Percentiles rank a stretch among this genome's conserved stretches.
phyloP scores from a whole-genome alignment of 345 rosid genomes.

The Citrus hindsii region DNA sequence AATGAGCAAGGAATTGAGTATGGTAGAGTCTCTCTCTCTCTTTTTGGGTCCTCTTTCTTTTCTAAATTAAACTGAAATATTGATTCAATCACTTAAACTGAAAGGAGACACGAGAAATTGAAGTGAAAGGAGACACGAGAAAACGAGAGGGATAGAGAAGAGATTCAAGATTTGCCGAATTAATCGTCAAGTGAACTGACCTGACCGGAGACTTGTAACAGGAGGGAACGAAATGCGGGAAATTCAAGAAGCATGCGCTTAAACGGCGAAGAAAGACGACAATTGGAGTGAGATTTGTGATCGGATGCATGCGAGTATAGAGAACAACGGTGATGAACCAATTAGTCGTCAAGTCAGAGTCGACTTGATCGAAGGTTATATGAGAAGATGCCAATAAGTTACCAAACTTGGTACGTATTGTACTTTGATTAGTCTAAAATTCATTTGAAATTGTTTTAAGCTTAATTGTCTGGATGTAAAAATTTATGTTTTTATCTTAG shows the following conservation, averaged over 20 bases:
- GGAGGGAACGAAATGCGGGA: conserved; percentile 1
- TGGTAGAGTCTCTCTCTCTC: too few species aligned
- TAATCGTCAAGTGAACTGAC: not conserved
- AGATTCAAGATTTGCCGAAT: not conserved
- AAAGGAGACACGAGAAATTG: not conserved
- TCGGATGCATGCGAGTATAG: not conserved
- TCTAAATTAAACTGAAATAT: not conserved
- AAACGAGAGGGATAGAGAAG: not conserved
- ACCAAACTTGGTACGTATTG: too few species aligned
- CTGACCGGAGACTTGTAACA: not conserved
- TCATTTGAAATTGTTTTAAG: too few species aligned
- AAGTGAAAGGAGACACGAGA: not conserved
- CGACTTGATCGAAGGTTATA: not conserved
- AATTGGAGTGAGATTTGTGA: not conserved
- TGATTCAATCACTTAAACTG: not conserved
- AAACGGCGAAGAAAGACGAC: not conserved
- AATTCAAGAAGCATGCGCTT: not conserved
- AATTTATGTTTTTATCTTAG: too few species aligned
- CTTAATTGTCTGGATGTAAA: too few species aligned
- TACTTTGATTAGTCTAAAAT: not conserved
- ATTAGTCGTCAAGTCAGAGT: not conserved
- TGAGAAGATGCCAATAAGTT: not conserved
- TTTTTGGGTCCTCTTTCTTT: not conserved
- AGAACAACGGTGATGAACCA: not conserved
- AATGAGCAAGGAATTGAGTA: not conserved